Evolutionary conservation across 1,284 basidiomycete species (phyloP).

Genomic region (Neotropicomus parvogracilis): DNA sequence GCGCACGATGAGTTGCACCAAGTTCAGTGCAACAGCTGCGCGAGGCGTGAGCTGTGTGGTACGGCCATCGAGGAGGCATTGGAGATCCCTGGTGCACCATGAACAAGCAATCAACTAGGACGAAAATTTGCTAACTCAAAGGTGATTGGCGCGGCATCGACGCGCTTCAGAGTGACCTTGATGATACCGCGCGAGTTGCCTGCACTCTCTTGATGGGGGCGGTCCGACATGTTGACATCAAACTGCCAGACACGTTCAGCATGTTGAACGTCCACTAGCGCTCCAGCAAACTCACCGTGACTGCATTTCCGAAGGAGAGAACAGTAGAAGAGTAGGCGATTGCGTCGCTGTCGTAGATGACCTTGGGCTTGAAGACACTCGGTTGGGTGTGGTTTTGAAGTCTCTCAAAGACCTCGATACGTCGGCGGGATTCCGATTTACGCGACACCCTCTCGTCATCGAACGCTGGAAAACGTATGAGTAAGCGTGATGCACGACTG

Average conservation of each 20-base stretch:
- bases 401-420: slow-evolving; percentile 33
- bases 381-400: slow-evolving; percentile 33
- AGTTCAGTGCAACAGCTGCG: slow-evolving; percentile 25
- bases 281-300: slow-evolving; percentile 13
- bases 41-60: slow-evolving; percentile 25
- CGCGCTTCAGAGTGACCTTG: slow-evolving; percentile 22
- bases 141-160: slow-evolving; percentile 27
- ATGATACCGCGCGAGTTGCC: slow-evolving; percentile 19
- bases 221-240: slow-evolving; percentile 32
- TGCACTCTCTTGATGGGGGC: slow-evolving; percentile 12
- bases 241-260: slow-evolving; percentile 20
- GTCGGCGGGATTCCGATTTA: slow-evolving; percentile 8
- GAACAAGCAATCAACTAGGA: neutral
- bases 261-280: neutral
- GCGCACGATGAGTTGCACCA: slow-evolving; percentile 30
- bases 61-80: slow-evolving; percentile 24
- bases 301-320: slow-evolving; percentile 29
- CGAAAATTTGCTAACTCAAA: slow-evolving; percentile 21
- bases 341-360: slow-evolving; percentile 39
- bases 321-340: slow-evolving; percentile 35
- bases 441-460: slow-evolving; percentile 9
- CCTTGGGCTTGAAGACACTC: slow-evolving; percentile 29
- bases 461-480: slow-evolving; percentile 20
- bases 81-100: slow-evolving; percentile 25
- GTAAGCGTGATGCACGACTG: slow-evolving; percentile 7